Conservation (phyloP, 1,284 basidiomycete genomes). For the Ustilago hordei region DNA sequence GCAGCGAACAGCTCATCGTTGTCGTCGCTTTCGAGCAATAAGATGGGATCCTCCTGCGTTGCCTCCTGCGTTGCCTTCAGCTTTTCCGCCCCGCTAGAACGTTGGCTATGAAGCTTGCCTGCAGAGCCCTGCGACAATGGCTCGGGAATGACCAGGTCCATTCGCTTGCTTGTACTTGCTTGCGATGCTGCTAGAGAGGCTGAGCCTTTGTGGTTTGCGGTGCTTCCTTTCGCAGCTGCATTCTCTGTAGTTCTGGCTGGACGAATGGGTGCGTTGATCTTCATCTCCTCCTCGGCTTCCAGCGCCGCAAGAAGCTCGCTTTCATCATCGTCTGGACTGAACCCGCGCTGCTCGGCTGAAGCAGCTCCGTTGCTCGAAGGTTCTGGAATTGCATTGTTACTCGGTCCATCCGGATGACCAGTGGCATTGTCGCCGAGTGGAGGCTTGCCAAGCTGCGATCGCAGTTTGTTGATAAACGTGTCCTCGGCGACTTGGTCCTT, state of each 20-base stretch:
- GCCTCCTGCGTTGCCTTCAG: slow-evolving; percentile 12
- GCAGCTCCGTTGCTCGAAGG: background rate
- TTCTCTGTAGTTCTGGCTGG: background rate
- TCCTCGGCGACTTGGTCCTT: slow-evolving; percentile 28
- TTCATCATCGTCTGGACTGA: slow-evolving; percentile 44
- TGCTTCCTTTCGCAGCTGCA: background rate
- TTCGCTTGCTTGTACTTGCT: background rate
- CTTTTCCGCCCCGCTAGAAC: background rate
- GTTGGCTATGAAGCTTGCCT: slow-evolving; percentile 13
- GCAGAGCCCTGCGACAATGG: slow-evolving; percentile 18
- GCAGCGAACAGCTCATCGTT: slow-evolving; percentile 28
- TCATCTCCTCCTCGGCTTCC: slow-evolving; percentile 29
- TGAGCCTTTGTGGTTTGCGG: background rate
- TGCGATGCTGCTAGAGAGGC: background rate
- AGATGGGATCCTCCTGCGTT: slow-evolving; percentile 26
- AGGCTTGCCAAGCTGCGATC: slow-evolving; percentile 33
- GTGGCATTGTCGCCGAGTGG: background rate
- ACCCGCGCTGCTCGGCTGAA: background rate
- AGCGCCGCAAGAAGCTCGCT: slow-evolving; percentile 35
- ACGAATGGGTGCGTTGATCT: background rate
- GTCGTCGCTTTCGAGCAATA: slow-evolving; percentile 43
- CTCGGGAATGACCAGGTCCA: slow-evolving; percentile 9
- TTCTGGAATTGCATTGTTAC: background rate
- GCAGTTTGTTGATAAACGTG: slow-evolving; percentile 25
- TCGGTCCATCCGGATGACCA: background rate